These are phyloP conservation scores for Hanseniaspora guilliermondii DNA, from an alignment of 805 yeast genomes.

Conservation along the genomic window DNA sequence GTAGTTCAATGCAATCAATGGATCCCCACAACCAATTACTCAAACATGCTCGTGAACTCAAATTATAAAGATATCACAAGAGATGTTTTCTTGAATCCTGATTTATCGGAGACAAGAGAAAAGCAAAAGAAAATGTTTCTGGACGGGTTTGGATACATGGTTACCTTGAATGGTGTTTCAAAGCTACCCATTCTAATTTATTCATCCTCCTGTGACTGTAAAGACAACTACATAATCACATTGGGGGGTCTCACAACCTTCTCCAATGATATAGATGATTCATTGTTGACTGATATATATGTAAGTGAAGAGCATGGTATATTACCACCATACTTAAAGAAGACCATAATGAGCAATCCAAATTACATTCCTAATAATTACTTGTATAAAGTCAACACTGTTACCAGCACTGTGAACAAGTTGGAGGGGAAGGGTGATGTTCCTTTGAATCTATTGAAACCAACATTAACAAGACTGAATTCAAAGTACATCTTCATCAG, in stretches of 20 bases:
- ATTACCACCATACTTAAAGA: constrained; percentile 37
- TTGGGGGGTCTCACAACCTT: constrained; percentile 34
- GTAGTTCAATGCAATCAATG: not conserved
- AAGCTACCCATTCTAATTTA: constrained; percentile 34
- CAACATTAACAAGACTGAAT: constrained; percentile 39
- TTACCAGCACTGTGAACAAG: constrained; percentile 30
- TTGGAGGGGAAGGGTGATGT: constrained; percentile 30
- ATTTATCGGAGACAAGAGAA: not conserved
- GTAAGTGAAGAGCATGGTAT: constrained; percentile 29
- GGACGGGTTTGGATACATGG: constrained; percentile 21
- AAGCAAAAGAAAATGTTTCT: constrained; percentile 7
- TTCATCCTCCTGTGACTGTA: constrained; percentile 33
- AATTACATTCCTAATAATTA: constrained; percentile 30
- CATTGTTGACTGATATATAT: constrained; percentile 26
- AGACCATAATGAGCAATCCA: constrained; percentile 33
- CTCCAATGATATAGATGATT: constrained; percentile 18
- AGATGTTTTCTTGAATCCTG: not conserved
- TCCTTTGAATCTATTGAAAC: constrained; percentile 43
- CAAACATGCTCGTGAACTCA: not conserved
- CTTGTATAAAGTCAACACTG: constrained; percentile 30
- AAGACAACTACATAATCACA: constrained; percentile 28
- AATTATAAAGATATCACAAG: not conserved
- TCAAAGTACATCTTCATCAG: constrained; percentile 46
- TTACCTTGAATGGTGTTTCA: constrained; percentile 29
- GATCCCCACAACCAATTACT: not conserved